Base-by-base conservation (phyloP, 2,329 filamentous ascomycete genomes). In the Monilinia fructigena region DNA sequence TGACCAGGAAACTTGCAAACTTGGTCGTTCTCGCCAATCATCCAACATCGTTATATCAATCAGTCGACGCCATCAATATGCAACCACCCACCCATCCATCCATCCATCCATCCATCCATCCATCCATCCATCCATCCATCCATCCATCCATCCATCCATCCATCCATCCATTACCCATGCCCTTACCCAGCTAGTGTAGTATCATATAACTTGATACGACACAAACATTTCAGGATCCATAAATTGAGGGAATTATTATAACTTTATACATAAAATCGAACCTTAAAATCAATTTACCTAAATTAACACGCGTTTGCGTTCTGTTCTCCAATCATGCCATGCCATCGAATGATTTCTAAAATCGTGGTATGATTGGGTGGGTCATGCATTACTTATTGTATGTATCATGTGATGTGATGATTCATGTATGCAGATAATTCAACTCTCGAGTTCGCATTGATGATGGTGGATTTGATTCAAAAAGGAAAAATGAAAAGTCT, bases 351-450 rank as follows among this genome's bases (percentile, higher is more conserved):
- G 12, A 60, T 60, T 12, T 23, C 20, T 8, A 10, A n/a, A 55
- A 35, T 50, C 31, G 14, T 60, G 42, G 56, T 48, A 48, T 60
- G 56, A 60, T 60, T 60, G 28, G 45, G 56, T 60, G 40, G 45
- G 28, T 48, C 47, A 6, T 12, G 5, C 3, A 2, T 47, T 7
- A 7, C 16, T 20, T 23, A 23, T 23, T 23, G 23, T 23, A 23
- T 23, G 20, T 47, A 47, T 48, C 20, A 18, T 59, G 23, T 18
- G 7, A 26, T 59, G 23, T 23, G 23, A 23, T 26, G 20, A 20
- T n/a, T 45, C 38, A 23, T 16, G 5, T 14, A 2, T 28, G 28
- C 28, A 28, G 28, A 28, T 28, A 28, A 28, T 28, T 28, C 28
- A 4, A 28, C 28, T 4, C 28, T 28, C 23, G 23, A 23, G 23